Evolutionary conservation across 2,329 filamentous ascomycete species (phyloP).

Genomic region (Cladophialophora carrionii): DNA sequence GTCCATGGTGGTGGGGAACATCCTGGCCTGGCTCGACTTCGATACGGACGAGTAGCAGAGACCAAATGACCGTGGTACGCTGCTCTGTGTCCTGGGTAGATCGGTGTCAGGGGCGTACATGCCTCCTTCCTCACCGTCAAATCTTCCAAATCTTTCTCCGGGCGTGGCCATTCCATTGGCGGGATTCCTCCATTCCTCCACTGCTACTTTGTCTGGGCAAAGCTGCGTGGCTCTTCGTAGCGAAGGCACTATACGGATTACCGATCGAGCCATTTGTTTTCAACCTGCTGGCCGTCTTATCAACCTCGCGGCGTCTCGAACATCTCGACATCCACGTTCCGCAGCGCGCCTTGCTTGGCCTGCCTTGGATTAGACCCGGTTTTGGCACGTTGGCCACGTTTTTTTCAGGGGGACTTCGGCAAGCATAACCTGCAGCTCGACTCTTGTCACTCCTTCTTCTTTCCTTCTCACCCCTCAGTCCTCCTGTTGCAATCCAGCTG

Average conservation of each 20-base stretch:
- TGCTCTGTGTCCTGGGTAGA: neutral
- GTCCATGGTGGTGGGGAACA: neutral
- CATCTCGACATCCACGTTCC: neutral
- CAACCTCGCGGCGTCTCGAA: neutral
- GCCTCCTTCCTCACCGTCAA: conserved; percentile 3
- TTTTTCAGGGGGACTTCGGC: conserved; percentile 13
- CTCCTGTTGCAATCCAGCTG: neutral
- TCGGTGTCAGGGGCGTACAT: neutral
- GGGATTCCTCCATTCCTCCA: conserved; percentile 6
- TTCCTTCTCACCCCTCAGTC: neutral
- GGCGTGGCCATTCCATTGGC: neutral
- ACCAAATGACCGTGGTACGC: neutral
- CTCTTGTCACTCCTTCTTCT: conserved; percentile 10
- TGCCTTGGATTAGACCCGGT: conserved; percentile 9
- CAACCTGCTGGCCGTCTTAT: conserved; percentile 1
- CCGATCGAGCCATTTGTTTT: conserved; percentile 1
- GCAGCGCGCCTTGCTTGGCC: conserved; percentile 3
- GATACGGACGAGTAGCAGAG: neutral
- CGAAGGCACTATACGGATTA: neutral
- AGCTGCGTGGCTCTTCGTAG: neutral
- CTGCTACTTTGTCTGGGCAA: neutral
- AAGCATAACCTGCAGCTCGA: conserved; percentile 12
- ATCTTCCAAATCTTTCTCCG: neutral
- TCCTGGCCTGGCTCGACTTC: neutral
- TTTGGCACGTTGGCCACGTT: conserved; percentile 17